Base-by-base conservation (phyloP, 2,329 filamentous ascomycete species). In the Myriosclerotinia duriaeana region DNA sequence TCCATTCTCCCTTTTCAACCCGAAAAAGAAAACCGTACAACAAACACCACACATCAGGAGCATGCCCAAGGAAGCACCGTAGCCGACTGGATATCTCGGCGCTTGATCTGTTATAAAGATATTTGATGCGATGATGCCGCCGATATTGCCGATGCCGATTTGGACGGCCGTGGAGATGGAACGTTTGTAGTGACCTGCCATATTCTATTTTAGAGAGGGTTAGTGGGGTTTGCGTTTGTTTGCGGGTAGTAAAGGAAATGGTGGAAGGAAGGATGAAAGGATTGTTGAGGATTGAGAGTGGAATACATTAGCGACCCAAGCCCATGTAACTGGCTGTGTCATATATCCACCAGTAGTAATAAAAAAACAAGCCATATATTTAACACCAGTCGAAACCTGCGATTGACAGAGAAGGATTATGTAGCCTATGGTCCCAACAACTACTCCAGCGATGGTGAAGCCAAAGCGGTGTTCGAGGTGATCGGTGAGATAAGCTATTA, bases 301-400 rank as follows among this genome's bases (percentile, higher is more conserved):
- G 38, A 20, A 40, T 65, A 69, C 67, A 74, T 84, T 84, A 12
- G 79, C 75, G 1, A 84, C 78, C 83, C 82, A 85, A 2, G 78
- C 79, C 20, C 84, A 71, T 1, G 74, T 71, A 40, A 79, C 73
- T 7, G 79, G 78, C 17, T 75, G 74, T 11, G 69, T 69, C 22
- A 76, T 74, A 65, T 76, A 78, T 7, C 75, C 77, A 20, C 78
- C 79, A 3, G 74, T 68, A 5, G 74, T 73, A 12, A 78, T 72
- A 26, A 80, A 72, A 71, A 80, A 80, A 14, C 77, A 68, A 44
- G 78, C 78, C 50, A 70, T 74, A 66, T 79, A 80, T 69, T 76
- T 78, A 22, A 72, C 71, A 17, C 68, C 67, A 2, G 64, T 58
- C 5, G 52, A 22, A 88, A 82, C 90, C 85, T 75, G 84, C 7